Evolutionary conservation across 352 stramenopile genomes (phyloP).

Genomic region (Pseudoperonospora humuli): DNA sequence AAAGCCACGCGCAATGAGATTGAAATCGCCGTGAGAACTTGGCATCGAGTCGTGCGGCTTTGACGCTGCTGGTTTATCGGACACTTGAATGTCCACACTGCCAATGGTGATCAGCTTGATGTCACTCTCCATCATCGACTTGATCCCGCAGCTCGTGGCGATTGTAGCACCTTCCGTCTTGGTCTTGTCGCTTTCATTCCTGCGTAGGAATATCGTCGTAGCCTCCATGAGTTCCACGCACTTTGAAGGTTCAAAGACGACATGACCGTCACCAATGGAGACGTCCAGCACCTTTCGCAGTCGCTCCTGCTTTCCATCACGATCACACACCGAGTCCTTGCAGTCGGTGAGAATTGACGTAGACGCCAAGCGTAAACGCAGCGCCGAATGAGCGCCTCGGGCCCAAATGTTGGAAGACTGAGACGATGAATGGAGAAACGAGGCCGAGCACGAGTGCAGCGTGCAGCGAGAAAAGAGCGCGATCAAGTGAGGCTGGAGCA

Average conservation of each 20-base stretch:
- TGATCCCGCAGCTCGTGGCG: not conserved
- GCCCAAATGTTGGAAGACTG: slow-evolving; percentile 23
- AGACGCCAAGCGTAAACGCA: slow-evolving; percentile 37
- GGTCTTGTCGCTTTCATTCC: not conserved
- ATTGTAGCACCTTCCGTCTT: not conserved
- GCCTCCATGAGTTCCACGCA: slow-evolving; percentile 22
- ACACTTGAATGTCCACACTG: slow-evolving; percentile 21
- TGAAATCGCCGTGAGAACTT: slow-evolving; percentile 6
- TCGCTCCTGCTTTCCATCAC: slow-evolving; percentile 6
- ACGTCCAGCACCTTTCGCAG: slow-evolving; percentile 28
- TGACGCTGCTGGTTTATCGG: not conserved
- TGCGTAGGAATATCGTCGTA: slow-evolving; percentile 12
- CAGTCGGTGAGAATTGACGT: slow-evolving; percentile 8
- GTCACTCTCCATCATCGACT: slow-evolving; percentile 14
- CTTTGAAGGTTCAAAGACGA: slow-evolving; percentile 20
- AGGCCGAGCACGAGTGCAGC: slow-evolving; percentile 32
- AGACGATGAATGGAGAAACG: slow-evolving; percentile 16
- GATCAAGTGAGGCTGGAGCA: slow-evolving; percentile 37
- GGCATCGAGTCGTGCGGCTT: not conserved
- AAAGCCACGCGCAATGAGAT: slow-evolving; percentile 17
- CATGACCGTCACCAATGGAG: slow-evolving; percentile 23
- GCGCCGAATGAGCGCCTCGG: slow-evolving; percentile 55
- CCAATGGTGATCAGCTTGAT: slow-evolving; percentile 28
- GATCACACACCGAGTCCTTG: not conserved
- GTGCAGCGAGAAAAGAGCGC: slow-evolving; percentile 26